phyloP scores from a whole-genome alignment of 768 basidiomycete species.

The Xerocomus brunneocitrinus region DNA sequence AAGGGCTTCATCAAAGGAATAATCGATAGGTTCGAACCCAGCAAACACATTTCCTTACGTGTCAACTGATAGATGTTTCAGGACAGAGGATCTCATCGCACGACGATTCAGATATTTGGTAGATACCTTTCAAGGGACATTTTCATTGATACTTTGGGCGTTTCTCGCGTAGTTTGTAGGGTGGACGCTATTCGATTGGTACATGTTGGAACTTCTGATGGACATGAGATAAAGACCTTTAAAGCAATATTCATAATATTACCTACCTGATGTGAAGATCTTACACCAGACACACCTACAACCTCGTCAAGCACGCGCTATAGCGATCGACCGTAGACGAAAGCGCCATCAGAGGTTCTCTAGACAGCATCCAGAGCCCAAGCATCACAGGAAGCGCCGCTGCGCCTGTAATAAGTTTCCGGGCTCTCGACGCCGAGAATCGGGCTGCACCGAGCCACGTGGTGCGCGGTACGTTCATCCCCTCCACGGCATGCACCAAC shows the following conservation, averaged over 20 bases:
- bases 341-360: constrained; percentile 56
- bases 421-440: constrained; percentile 18
- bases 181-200: not conserved
- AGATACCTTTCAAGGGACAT: not conserved
- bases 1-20: no score
- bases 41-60: not conserved
- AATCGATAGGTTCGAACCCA: not conserved
- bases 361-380: constrained; percentile 50
- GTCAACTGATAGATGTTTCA: not conserved
- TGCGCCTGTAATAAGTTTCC: constrained; percentile 31
- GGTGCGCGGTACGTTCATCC: constrained; percentile 48
- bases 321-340: constrained; percentile 48
- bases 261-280: not conserved
- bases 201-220: not conserved
- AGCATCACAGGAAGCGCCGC: constrained; percentile 48
- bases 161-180: not conserved
- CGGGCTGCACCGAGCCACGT: constrained; percentile 32
- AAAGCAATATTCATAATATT: not conserved
- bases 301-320: constrained; percentile 40
- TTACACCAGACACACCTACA: constrained; percentile 40
- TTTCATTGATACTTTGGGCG: not conserved
- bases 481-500: constrained; percentile 60
- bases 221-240: not conserved
- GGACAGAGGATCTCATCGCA: not conserved
- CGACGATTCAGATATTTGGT: not conserved